Evolutionary conservation across 2,329 filamentous ascomycete genomes (phyloP), one percentile per base, ranked within the genome.

Genomic region (Blastomyces parvus): DNA sequence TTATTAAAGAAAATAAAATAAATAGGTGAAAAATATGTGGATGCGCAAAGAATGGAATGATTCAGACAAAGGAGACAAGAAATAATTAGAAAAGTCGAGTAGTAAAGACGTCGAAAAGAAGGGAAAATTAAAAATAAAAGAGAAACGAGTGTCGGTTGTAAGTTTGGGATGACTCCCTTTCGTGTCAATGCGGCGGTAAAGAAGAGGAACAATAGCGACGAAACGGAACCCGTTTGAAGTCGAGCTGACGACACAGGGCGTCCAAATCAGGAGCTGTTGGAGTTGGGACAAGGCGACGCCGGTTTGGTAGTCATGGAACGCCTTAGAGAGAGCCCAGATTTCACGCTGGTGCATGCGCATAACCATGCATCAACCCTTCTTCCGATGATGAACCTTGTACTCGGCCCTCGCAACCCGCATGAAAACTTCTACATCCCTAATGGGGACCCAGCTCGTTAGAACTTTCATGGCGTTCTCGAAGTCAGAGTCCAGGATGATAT

Each of bases 391-490:
- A 70, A 84, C 78, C 79, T 89, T 96, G 84, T 89, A 97, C 78
- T 97, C 93, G 17, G 90, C 86, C 72, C 88, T 88, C 33, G 91
- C 87, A 64, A 97, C 90, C 70, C 87, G 88, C 90, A 99, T 96
- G 70, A 99, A 82, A 64, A 96, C 77, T 73, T 97, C 91, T 72
- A 96, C 91, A 70, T 99, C 93, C 76, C 91, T 91, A 74, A 99
- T 88, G 25, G 93, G 91, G 55, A 97, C 88, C 86, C 90, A 96
- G 63, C 89, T 91, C 38, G 94, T 97, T 66, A 99, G 81, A 8
- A 92, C 89, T 79, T 97, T 97, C 94, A 99, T 99, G 57, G 89
- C 89, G 71, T 95, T 96, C 74, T 99, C 94, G 75, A 97, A 99
- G 74, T 99, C 94, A 22, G 90, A 91, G 70, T 95, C 91, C 6